These are phyloP conservation scores for Phytopythium kandeliae DNA, from an alignment of 352 stramenopile species.

Conservation along the genomic window DNA sequence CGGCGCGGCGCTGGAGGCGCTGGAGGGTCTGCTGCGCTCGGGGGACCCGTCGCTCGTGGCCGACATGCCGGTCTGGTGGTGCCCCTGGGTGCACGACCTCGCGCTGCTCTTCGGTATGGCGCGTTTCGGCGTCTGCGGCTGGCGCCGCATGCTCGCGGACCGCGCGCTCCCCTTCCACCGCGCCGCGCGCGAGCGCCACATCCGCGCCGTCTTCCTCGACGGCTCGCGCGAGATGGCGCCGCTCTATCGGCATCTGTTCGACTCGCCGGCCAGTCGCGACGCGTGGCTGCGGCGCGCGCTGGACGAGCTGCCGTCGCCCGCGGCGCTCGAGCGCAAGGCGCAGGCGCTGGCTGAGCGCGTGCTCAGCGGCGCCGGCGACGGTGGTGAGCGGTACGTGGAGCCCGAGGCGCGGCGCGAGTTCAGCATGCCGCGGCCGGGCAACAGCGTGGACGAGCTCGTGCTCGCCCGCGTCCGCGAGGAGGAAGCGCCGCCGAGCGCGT, in stretches of 20 bases:
- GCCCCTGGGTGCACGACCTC: slow-evolving; percentile 83
- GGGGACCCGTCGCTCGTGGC: slow-evolving; percentile 49
- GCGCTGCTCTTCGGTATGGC: slow-evolving; percentile 79
- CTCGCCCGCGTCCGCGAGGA: slow-evolving; percentile 27
- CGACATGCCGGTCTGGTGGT: slow-evolving; percentile 88
- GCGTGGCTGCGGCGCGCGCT: slow-evolving; percentile 57
- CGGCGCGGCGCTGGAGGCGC: slow-evolving; percentile 15
- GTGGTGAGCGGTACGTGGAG: slow-evolving; percentile 39
- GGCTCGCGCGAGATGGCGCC: slow-evolving; percentile 43
- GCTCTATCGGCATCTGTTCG: slow-evolving; percentile 59
- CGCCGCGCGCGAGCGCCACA: slow-evolving; percentile 58
- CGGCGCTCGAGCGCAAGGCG: slow-evolving; percentile 68
- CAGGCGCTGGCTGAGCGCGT: slow-evolving; percentile 50
- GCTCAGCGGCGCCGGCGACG: slow-evolving; percentile 11
- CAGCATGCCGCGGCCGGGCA: slow-evolving; percentile 48
- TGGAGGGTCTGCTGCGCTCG: slow-evolving; percentile 54
- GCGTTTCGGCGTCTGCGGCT: slow-evolving; percentile 63
- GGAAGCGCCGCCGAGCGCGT: slow-evolving; percentile 24
- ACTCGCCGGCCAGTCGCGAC: slow-evolving; percentile 34
- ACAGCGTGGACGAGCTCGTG: slow-evolving; percentile 48
- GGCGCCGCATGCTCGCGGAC: slow-evolving; percentile 64
- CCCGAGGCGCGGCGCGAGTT: slow-evolving; percentile 54
- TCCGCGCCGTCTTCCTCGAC: slow-evolving; percentile 68
- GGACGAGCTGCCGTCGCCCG: slow-evolving; percentile 72
- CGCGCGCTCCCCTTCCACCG: slow-evolving; percentile 72